A percentile compares a stretch with the other conserved stretches of the same genome.
Conservation (phyloP, 1,139 yeast species). For the Saccharomyces hybrid region DNA sequence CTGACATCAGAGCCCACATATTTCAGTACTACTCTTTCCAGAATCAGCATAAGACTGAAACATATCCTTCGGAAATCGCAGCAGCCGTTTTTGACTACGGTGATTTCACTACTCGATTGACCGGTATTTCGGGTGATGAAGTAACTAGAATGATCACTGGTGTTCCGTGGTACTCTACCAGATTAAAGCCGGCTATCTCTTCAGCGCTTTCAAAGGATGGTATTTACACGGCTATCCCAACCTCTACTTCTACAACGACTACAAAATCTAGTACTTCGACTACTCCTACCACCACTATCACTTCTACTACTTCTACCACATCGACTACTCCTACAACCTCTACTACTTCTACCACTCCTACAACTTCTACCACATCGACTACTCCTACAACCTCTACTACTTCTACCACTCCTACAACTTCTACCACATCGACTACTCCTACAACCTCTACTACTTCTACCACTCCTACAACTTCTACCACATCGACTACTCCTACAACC, state of each 20-base stretch:
- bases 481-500: neutral
- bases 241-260: neutral
- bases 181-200: neutral
- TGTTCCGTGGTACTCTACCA: slow-evolving; percentile 3
- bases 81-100: neutral
- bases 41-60: neutral
- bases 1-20: slow-evolving; percentile 6
- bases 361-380: no score
- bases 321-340: neutral
- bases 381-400: no score
- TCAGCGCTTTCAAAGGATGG: neutral
- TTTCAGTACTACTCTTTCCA: slow-evolving; percentile 3
- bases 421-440: no score
- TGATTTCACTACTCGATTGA: neutral
- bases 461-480: no score
- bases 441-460: no score
- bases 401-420: no score
- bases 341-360: no score
- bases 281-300: neutral
- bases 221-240: no score
- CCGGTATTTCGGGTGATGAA: neutral
- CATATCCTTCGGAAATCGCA: neutral
- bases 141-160: slow-evolving; percentile 1
- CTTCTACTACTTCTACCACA: neutral
- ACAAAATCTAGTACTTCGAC: neutral